A percentile compares a stretch with the other conserved stretches of the same genome.
These are phyloP conservation scores for Vitis cinerea DNA, from an alignment of 164 flowering plant genomes.

Conservation along the genomic window DNA sequence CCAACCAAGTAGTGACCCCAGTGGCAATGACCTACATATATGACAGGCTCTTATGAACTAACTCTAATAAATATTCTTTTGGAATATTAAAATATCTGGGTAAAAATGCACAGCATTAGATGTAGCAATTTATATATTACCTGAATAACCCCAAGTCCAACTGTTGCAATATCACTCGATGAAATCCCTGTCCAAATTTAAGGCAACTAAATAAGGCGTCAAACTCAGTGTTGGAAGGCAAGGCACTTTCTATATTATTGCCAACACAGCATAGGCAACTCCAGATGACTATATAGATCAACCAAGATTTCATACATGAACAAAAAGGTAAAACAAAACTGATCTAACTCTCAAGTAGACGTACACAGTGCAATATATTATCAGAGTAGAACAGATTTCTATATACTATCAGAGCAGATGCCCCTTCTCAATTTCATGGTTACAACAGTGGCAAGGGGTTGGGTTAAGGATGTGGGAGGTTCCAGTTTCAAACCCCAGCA, in stretches of 20 bases:
- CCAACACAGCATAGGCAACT: background rate
- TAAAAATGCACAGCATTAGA: background rate
- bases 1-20: slow-evolving; percentile 37
- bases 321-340: too few species aligned
- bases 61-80: background rate
- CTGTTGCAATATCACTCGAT: slow-evolving; percentile 39
- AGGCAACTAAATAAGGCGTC: background rate
- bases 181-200: slow-evolving; percentile 29
- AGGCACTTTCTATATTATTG: background rate
- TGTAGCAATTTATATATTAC: slow-evolving; percentile 7
- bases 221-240: background rate
- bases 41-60: background rate
- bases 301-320: too few species aligned
- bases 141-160: slow-evolving; percentile 41
- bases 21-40: slow-evolving; percentile 36
- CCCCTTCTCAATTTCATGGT: too few species aligned
- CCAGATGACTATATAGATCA: background rate
- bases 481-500: too few species aligned
- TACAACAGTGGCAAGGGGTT: too few species aligned
- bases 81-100: background rate
- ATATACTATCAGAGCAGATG: too few species aligned
- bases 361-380: too few species aligned
- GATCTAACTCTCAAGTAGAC: too few species aligned
- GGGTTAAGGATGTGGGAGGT: too few species aligned
- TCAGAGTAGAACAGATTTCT: too few species aligned